A percentile compares a stretch with the other conserved stretches of the same genome.
Conservation (phyloP, 805 yeast species). For the Hanseniaspora valbyensis region DNA sequence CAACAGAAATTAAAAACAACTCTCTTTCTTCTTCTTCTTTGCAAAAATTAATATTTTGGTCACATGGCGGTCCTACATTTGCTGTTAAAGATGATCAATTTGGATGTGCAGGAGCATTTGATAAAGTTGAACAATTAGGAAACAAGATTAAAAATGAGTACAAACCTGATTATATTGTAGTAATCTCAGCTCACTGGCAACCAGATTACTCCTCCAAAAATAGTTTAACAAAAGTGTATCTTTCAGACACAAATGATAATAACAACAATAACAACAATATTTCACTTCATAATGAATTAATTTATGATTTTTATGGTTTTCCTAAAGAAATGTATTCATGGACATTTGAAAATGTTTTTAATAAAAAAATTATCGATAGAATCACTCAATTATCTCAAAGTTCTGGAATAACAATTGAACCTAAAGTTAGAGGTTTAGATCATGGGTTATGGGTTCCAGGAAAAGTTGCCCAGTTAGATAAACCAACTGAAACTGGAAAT, state of each 20-base stretch:
- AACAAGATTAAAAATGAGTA: slow-evolving; percentile 35
- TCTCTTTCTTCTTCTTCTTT: too few relatives aligned
- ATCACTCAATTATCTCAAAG: background rate
- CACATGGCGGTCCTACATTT: slow-evolving; percentile 82
- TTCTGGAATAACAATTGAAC: background rate
- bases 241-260: slow-evolving; percentile 12
- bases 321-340: slow-evolving; percentile 54
- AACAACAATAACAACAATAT: background rate
- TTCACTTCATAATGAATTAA: slow-evolving; percentile 45
- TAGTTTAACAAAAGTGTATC: slow-evolving; percentile 1
- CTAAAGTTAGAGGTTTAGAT: slow-evolving; percentile 49
- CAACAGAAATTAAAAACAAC: background rate
- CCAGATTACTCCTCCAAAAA: slow-evolving; percentile 31
- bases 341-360: slow-evolving; percentile 38
- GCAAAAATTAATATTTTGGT: slow-evolving; percentile 54
- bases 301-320: slow-evolving; percentile 69
- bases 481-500: slow-evolving; percentile 8
- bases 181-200: slow-evolving; percentile 75
- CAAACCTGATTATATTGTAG: slow-evolving; percentile 56
- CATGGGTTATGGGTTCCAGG: slow-evolving; percentile 80
- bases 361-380: slow-evolving; percentile 29
- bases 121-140: slow-evolving; percentile 42
- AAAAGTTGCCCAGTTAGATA: slow-evolving; percentile 50
- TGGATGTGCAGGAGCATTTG: slow-evolving; percentile 51
- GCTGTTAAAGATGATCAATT: slow-evolving; percentile 42